Evolutionary conservation across 768 basidiomycete genomes (phyloP).

Genomic region (Polyporus arcularius): DNA sequence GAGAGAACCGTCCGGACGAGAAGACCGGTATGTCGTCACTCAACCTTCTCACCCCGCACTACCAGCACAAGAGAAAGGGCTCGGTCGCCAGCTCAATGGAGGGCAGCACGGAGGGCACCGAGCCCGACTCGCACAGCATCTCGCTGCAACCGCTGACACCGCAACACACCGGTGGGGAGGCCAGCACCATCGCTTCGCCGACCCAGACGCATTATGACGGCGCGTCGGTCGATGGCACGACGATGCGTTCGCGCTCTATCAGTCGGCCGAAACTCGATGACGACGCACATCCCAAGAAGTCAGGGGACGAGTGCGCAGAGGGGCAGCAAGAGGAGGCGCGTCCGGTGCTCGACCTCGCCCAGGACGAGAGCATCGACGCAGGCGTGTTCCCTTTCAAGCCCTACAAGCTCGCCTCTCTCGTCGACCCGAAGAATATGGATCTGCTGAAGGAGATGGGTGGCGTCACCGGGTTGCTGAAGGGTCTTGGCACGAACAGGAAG

Average conservation of each 20-base stretch:
- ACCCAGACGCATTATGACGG: constrained; percentile 42
- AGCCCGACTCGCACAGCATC: constrained; percentile 30
- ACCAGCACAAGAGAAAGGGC: constrained; percentile 52
- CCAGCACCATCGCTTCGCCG: constrained; percentile 38
- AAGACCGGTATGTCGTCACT: constrained; percentile 54
- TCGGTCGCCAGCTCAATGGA: constrained; percentile 60
- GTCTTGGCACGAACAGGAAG: constrained; percentile 68
- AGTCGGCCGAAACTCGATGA: constrained; percentile 16
- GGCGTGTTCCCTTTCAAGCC: constrained; percentile 77
- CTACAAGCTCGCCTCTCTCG: constrained; percentile 73
- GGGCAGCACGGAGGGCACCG: constrained; percentile 49
- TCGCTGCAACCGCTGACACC: constrained; percentile 23
- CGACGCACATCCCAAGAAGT: neutral
- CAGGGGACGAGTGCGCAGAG: constrained; percentile 10
- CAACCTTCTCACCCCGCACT: constrained; percentile 45
- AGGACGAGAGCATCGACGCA: constrained; percentile 56
- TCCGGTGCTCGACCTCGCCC: constrained; percentile 32
- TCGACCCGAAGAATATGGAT: constrained; percentile 86
- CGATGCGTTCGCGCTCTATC: constrained; percentile 20
- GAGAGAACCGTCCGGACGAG: constrained; percentile 69
- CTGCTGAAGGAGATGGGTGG: constrained; percentile 74
- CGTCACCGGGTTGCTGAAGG: constrained; percentile 58
- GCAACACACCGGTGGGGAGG: constrained; percentile 37
- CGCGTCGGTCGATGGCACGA: constrained; percentile 25
- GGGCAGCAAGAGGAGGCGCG: constrained; percentile 25